A percentile compares a stretch with the other conserved stretches of the same genome.
Conservation (phyloP, 306 rosid species). For the Rubus idaeus region DNA sequence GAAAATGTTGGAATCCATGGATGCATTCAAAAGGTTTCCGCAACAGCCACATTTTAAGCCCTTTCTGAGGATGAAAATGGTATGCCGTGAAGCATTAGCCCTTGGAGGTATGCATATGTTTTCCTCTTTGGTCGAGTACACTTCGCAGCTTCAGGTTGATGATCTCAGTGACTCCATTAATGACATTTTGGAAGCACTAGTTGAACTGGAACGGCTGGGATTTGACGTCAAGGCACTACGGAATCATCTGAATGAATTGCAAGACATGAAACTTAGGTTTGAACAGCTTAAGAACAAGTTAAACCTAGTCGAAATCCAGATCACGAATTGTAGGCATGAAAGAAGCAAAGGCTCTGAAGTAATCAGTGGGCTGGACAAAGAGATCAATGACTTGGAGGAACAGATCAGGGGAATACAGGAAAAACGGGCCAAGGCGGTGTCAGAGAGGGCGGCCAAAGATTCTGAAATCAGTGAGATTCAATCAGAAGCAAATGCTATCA, state of each 20-base stretch:
- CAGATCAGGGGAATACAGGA: background rate
- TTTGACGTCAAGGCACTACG: constrained; percentile 12
- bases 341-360: background rate
- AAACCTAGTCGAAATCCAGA: background rate
- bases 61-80: background rate
- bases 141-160: background rate
- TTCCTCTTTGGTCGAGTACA: constrained; percentile 13
- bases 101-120: constrained; percentile 18
- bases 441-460: background rate
- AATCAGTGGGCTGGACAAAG: background rate
- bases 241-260: background rate
- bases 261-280: background rate
- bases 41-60: constrained; percentile 26
- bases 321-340: background rate
- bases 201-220: constrained; percentile 12
- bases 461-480: background rate
- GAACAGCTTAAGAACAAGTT: background rate
- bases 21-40: constrained; percentile 19
- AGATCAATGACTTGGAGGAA: background rate
- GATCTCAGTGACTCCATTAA: constrained; percentile 7
- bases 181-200: background rate
- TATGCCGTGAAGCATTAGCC: constrained; percentile 18
- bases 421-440: background rate
- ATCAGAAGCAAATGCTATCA: background rate
- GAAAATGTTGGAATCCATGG: constrained; percentile 18